Conservation (phyloP, 2,329 filamentous ascomycete species). For the Penicillium palitans region DNA sequence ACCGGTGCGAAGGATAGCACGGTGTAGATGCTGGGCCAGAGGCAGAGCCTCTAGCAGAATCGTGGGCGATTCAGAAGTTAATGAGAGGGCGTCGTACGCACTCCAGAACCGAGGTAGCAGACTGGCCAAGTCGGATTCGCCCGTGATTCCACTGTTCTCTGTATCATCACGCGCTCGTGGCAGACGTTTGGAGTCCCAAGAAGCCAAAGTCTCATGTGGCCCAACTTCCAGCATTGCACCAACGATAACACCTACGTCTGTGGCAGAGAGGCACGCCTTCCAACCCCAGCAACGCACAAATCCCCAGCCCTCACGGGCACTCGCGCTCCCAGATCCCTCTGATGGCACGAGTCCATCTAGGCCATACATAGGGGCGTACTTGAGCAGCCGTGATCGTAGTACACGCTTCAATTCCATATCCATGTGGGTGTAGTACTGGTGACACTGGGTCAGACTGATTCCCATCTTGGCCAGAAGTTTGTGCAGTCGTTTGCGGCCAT, state of each 20-base stretch:
- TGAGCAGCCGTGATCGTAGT: constrained; percentile 78
- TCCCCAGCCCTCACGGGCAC: constrained; percentile 87
- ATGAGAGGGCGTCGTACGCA: constrained; percentile 58
- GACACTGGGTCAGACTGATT: constrained; percentile 87
- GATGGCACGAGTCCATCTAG: constrained; percentile 89
- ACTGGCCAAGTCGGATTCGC: constrained; percentile 32
- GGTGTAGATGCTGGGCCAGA: constrained; percentile 83
- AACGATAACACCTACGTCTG: constrained; percentile 90
- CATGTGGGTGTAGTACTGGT: constrained; percentile 97
- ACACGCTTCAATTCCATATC: constrained; percentile 94
- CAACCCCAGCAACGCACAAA: constrained; percentile 98
- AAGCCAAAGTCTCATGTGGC: constrained; percentile 34
- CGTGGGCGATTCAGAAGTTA: constrained; percentile 46
- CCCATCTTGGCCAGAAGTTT: constrained; percentile 98
- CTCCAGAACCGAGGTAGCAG: constrained; percentile 55
- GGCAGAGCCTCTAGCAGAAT: constrained; percentile 73
- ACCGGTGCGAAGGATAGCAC: constrained; percentile 89
- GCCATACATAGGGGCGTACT: constrained; percentile 90
- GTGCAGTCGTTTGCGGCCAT: constrained; percentile 81
- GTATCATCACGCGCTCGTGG: constrained; percentile 23
- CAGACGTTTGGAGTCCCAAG: constrained; percentile 37
- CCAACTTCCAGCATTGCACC: constrained; percentile 93
- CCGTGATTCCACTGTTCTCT: constrained; percentile 19
- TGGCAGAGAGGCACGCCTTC: constrained; percentile 89
- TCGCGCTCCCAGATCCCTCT: constrained; percentile 68